These are phyloP conservation scores for Xylariaceae sp. DNA, from an alignment of 2,329 filamentous ascomycete genomes.

Conservation along the genomic window DNA sequence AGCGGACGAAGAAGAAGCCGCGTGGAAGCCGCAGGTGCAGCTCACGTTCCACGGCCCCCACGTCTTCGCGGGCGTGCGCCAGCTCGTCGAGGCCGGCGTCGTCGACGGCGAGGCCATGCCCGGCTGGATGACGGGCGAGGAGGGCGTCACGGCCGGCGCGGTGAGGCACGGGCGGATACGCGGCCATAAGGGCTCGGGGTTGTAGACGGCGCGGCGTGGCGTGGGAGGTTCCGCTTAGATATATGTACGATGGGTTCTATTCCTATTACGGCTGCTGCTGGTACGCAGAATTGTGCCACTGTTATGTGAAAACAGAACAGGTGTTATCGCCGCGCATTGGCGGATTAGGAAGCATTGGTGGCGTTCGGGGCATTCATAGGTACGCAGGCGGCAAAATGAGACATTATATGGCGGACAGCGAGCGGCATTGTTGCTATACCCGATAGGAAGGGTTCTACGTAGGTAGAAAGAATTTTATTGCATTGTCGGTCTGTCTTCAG, in stretches of 20 bases:
- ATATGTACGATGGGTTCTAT: not conserved
- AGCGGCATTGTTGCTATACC: no score
- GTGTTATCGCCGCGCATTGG: no score
- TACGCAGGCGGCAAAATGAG: no score
- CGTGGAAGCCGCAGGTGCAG: constrained; percentile 62
- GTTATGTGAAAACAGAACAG: no score
- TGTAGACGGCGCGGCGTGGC: constrained; percentile 39
- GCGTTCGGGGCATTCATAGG: no score
- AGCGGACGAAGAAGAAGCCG: constrained; percentile 28
- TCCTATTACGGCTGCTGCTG: no score
- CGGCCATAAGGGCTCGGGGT: constrained; percentile 58
- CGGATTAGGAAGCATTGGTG: no score
- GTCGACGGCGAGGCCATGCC: constrained; percentile 80
- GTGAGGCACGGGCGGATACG: constrained; percentile 68
- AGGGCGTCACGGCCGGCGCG: constrained; percentile 73
- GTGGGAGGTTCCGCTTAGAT: not conserved
- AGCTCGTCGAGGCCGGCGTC: constrained; percentile 75
- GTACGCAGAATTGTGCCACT: no score
- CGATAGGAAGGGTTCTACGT: no score
- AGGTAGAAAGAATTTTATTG: no score
- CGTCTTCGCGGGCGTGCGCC: constrained; percentile 78
- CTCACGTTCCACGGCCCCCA: constrained; percentile 75
- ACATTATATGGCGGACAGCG: no score
- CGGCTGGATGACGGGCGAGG: constrained; percentile 89
- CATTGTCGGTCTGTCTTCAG: no score